Conservation (phyloP, 2,329 filamentous ascomycete genomes). For the Purpureocillium takamizusanense region DNA sequence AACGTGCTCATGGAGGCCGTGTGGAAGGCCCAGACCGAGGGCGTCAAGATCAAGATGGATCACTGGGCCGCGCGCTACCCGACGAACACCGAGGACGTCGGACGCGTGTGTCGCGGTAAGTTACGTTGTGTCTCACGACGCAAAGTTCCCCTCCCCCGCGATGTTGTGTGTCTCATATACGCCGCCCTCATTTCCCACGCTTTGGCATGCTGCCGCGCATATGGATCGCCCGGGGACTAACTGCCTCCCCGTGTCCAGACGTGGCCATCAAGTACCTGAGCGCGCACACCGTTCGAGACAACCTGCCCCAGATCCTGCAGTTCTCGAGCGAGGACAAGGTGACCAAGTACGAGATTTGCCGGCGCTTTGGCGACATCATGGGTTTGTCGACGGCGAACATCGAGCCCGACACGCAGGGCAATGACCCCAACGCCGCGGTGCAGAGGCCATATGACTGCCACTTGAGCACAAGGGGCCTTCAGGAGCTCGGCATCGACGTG, state of each 20-base stretch:
- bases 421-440: conserved; percentile 61
- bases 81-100: conserved; percentile 83
- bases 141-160: neutral
- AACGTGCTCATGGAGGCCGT: conserved; percentile 72
- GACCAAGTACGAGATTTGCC: conserved; percentile 86
- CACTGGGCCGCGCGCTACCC: conserved; percentile 80
- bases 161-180: neutral
- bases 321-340: conserved; percentile 79
- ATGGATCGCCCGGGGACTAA: neutral
- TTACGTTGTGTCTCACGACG: conserved; percentile 8
- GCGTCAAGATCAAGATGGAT: conserved; percentile 64
- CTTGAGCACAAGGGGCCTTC: conserved; percentile 65
- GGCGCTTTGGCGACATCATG: conserved; percentile 70
- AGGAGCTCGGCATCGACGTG: conserved; percentile 66
- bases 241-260: conserved; percentile 34
- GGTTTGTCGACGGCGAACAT: conserved; percentile 62
- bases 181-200: neutral
- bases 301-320: conserved; percentile 64
- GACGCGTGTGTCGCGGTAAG: conserved; percentile 61
- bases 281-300: conserved; percentile 30
- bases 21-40: conserved; percentile 60
- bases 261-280: conserved; percentile 60
- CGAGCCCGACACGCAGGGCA: conserved; percentile 59
- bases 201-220: neutral
- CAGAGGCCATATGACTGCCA: conserved; percentile 84